Conservation (phyloP, 352 stramenopile species). For the Globisporangium nodosum region DNA sequence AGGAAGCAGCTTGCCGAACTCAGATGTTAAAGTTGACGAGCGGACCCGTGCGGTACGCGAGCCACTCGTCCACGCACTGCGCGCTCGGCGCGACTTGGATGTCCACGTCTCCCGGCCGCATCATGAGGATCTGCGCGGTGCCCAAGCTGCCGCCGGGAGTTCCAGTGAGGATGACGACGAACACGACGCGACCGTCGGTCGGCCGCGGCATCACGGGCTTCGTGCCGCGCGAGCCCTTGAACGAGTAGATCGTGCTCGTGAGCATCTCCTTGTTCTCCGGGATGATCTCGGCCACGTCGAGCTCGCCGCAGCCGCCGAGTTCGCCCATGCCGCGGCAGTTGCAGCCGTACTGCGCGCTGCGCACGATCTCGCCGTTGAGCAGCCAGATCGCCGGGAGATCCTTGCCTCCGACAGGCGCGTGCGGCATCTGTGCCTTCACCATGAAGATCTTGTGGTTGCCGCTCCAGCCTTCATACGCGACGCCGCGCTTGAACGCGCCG, state of each 20-base stretch:
- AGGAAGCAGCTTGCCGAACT: background rate
- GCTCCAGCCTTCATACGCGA: conserved; percentile 28
- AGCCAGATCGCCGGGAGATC: conserved; percentile 38
- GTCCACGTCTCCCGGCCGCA: conserved; percentile 21
- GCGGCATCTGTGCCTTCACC: conserved; percentile 35
- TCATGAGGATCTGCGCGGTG: conserved; percentile 23
- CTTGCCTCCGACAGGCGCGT: conserved; percentile 7
- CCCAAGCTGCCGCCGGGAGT: conserved; percentile 10
- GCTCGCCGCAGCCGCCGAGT: conserved; percentile 45
- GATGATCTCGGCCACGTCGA: conserved; percentile 43
- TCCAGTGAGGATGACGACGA: conserved; percentile 30
- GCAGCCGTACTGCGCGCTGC: conserved; percentile 40
- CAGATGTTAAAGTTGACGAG: conserved; percentile 25
- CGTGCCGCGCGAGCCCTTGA: conserved; percentile 34
- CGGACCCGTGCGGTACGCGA: conserved; percentile 20
- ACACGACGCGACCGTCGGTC: conserved; percentile 18
- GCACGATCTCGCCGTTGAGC: conserved; percentile 41
- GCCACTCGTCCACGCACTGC: conserved; percentile 20
- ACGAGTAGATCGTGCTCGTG: conserved; percentile 43
- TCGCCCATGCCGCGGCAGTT: conserved; percentile 44
- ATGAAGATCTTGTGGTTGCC: conserved; percentile 50
- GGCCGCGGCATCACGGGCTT: conserved; percentile 21
- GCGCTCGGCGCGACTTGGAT: conserved; percentile 14
- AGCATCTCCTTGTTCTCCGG: conserved; percentile 16
- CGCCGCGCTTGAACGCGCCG: conserved; percentile 23